Evolutionary conservation across 805 yeast species (phyloP).

Genomic region (Sugiyamaella floridensis): DNA sequence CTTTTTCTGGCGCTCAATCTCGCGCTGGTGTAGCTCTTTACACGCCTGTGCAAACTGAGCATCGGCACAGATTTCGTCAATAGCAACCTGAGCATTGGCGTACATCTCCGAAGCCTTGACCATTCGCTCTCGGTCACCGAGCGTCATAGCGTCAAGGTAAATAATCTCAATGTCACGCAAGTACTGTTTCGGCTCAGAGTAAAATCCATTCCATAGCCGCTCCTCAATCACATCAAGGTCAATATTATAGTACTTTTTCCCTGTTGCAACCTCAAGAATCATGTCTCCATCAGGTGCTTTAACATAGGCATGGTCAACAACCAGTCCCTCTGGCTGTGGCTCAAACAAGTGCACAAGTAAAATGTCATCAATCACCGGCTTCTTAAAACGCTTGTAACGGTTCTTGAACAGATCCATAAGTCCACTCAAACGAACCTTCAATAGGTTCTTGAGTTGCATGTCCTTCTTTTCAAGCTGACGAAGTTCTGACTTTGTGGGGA

Average conservation of each 20-base stretch:
- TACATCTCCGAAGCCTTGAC: constrained; percentile 86
- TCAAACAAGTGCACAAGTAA: constrained; percentile 72
- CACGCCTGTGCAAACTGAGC: constrained; percentile 73
- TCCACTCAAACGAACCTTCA: constrained; percentile 79
- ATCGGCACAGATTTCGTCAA: constrained; percentile 65
- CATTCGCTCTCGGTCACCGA: constrained; percentile 78
- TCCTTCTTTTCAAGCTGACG: constrained; percentile 54
- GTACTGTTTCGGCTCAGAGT: constrained; percentile 87
- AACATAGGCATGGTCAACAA: constrained; percentile 28
- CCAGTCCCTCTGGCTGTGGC: constrained; percentile 32
- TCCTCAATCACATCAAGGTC: constrained; percentile 92
- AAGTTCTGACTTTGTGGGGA: constrained; percentile 37
- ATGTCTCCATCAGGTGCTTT: constrained; percentile 52
- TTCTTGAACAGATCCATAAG: constrained; percentile 84
- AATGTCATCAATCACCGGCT: constrained; percentile 80
- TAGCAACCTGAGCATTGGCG: constrained; percentile 91
- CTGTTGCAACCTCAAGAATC: constrained; percentile 76
- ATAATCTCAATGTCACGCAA: constrained; percentile 79
- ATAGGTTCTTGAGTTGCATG: constrained; percentile 71
- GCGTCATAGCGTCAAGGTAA: constrained; percentile 62
- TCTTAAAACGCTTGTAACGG: constrained; percentile 82
- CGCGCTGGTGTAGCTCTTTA: constrained; percentile 57
- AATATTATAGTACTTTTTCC: constrained; percentile 72
- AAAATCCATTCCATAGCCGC: constrained; percentile 92
- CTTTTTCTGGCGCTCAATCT: constrained; percentile 20